phyloP scores from a whole-genome alignment of 2,329 filamentous ascomycete species.

The Eutypa lata region DNA sequence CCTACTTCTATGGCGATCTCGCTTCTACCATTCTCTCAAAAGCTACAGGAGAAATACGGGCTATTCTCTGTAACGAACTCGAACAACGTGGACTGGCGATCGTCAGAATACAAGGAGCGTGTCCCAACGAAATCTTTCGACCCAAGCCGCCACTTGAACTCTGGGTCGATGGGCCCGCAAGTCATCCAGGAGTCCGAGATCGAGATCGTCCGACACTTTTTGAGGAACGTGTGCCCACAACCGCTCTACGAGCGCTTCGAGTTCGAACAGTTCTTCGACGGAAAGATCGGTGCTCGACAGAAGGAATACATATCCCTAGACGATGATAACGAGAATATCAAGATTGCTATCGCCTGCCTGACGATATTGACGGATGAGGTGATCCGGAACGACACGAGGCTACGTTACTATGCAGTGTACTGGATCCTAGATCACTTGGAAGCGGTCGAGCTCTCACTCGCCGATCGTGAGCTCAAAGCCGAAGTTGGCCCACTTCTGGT shows the following conservation, averaged over 20 bases:
- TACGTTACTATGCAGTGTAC: slow-evolving; percentile 24
- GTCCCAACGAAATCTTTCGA: slow-evolving; percentile 18
- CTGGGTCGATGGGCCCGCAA: slow-evolving; percentile 8
- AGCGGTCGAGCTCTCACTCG: slow-evolving; percentile 24
- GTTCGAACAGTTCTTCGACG: slow-evolving; percentile 31
- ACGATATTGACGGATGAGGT: slow-evolving; percentile 23
- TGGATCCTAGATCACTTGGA: slow-evolving; percentile 25
- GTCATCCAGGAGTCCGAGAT: slow-evolving; percentile 28
- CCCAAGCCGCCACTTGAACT: neutral
- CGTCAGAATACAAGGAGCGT: slow-evolving; percentile 22
- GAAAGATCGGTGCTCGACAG: slow-evolving; percentile 23
- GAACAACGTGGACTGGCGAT: slow-evolving; percentile 24
- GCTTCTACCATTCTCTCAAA: slow-evolving; percentile 25
- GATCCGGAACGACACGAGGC: slow-evolving; percentile 11
- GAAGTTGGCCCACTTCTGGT: slow-evolving; percentile 25
- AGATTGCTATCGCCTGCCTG: slow-evolving; percentile 24
- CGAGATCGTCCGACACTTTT: slow-evolving; percentile 29
- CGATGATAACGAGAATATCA: slow-evolving; percentile 28
- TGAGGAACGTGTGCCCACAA: slow-evolving; percentile 29
- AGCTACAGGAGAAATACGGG: slow-evolving; percentile 26
- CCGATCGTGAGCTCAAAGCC: slow-evolving; percentile 25
- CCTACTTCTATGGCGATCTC: slow-evolving; percentile 21
- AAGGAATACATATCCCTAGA: slow-evolving; percentile 31
- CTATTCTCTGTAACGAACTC: slow-evolving; percentile 26
- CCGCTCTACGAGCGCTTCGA: slow-evolving; percentile 30